Base-by-base conservation (phyloP, 306 rosid genomes). In the Heteromeles arbutifolia region DNA sequence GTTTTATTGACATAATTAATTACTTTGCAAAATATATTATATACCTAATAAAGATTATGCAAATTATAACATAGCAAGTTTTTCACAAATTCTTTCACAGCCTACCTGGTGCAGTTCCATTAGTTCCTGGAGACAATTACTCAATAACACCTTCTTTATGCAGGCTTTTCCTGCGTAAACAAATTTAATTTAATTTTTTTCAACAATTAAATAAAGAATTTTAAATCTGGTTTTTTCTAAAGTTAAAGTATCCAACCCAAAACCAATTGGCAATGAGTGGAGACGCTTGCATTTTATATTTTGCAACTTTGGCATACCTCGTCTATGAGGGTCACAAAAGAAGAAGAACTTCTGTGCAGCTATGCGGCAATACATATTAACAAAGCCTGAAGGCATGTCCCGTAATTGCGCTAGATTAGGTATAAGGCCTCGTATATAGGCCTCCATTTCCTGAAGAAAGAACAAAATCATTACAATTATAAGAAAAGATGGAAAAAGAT, bases 81-180 rank as follows among this genome's bases (percentile, higher is more conserved):
- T 72, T 53, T 37, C 39, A 56, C 26, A 24, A 34, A 65, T 25
- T 57, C 12, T 61, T 65, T 45, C 56, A 74, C 12, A 71, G 78
- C 73, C 77, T 85, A 96, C 99, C 99, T 96, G 99, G 80, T 96
- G 99, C 79, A 96, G 98, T 87, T 96, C 99, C 99, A 96, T 96
- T 71, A 96, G 79, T 87, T 96, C 98, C 89, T 96, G 99, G 77
- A 96, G 93, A 80, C 99, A 96, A 81, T 92, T 96, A 79, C 99
- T 96, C 58, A 96, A 90, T 83, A 96, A 76, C 75, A 96, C 98
- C 79, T 96, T 96, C 91, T 96, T 96, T 84, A 96, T 96, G 87
- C 99, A 96, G 24, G 98, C 98, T 86, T 92, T 96, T 76, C 93
- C 99, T 96, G 85, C 9, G 19, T 63, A 34, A 59, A 81, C 73